Evolutionary conservation across 192 early-diverging fungal species (phyloP).

Genomic region (Blastocladiella britannica): DNA sequence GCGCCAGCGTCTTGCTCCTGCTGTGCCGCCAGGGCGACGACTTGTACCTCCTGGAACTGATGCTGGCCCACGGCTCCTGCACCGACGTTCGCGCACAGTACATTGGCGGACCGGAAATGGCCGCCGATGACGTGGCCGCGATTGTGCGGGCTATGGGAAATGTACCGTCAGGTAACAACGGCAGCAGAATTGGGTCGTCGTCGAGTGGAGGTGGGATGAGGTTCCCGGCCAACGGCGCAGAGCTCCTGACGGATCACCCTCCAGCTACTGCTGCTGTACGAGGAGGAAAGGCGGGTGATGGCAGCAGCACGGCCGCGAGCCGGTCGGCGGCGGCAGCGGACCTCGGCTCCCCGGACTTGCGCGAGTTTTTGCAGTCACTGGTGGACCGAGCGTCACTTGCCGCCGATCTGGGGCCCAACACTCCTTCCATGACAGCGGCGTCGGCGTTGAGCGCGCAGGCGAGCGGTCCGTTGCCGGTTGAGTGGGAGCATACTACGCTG

Average conservation of each 20-base stretch:
- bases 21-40: not conserved
- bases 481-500: no score
- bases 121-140: not conserved
- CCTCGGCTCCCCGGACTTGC: no score
- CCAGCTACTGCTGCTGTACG: not conserved
- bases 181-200: no score
- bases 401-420: no score
- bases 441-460: no score
- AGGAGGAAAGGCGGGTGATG: not conserved
- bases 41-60: not conserved
- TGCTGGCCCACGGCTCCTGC: not conserved
- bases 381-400: no score
- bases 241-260: not conserved
- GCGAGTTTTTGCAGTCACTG: no score
- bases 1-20: not conserved
- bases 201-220: no score
- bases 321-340: no score
- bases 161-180: not conserved
- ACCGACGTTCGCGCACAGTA: not conserved
- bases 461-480: no score
- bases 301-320: not conserved
- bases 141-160: not conserved
- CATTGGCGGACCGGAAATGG: not conserved
- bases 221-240: not conserved
- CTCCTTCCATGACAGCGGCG: no score